Conservation (phyloP, 768 basidiomycete species). For the Trametes punicea region DNA sequence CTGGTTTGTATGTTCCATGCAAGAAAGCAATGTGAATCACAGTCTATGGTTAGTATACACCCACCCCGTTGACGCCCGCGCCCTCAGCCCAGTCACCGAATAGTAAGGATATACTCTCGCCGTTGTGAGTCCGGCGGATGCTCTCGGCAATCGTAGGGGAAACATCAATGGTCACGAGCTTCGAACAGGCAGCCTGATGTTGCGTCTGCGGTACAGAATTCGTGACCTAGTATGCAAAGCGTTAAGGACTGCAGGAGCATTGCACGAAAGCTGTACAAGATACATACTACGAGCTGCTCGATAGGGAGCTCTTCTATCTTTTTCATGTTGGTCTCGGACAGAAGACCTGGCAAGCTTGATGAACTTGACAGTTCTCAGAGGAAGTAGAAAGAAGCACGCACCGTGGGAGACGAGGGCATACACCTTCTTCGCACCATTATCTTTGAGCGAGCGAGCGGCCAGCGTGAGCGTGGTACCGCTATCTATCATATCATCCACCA, state of each 20-base stretch:
- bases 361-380: constrained; percentile 16
- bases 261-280: background rate
- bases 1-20: constrained; percentile 17
- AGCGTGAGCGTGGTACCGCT: constrained; percentile 86
- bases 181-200: constrained; percentile 59
- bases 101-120: constrained; percentile 85
- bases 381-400: constrained; percentile 33
- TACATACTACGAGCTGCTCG: constrained; percentile 78
- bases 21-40: constrained; percentile 6
- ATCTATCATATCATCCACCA: constrained; percentile 99
- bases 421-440: constrained; percentile 84
- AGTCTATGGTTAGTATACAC: constrained; percentile 22
- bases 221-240: constrained; percentile 61
- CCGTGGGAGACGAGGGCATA: constrained; percentile 93
- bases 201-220: constrained; percentile 89
- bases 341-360: constrained; percentile 51
- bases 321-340: constrained; percentile 73
- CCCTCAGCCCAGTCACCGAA: constrained; percentile 79
- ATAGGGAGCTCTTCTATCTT: constrained; percentile 70
- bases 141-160: constrained; percentile 92
- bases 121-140: constrained; percentile 91
- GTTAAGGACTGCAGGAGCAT: background rate
- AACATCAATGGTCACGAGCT: constrained; percentile 88
- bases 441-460: constrained; percentile 80
- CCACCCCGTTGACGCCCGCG: constrained; percentile 24